A percentile compares a stretch with the other conserved stretches of the same genome.
phyloP scores from a whole-genome alignment of 2,329 filamentous ascomycete species.

The Aspergillus hiratsukae region DNA sequence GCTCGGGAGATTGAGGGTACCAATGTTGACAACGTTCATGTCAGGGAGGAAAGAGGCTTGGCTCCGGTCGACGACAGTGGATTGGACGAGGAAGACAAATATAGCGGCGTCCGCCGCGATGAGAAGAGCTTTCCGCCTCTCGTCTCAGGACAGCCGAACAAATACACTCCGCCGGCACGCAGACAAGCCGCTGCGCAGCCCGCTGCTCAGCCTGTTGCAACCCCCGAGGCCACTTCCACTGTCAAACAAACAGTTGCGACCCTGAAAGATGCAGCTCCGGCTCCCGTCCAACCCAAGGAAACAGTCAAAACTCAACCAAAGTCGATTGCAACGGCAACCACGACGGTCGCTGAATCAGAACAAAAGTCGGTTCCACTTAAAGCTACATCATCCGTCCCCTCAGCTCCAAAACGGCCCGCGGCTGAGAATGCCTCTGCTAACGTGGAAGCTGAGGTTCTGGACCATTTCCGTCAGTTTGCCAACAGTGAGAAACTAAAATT shows the following conservation, averaged over 20 bases:
- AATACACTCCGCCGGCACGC: constrained; percentile 87
- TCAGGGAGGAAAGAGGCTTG: constrained; percentile 83
- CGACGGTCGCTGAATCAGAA: constrained; percentile 21
- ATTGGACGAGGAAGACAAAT: constrained; percentile 89
- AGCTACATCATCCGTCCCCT: constrained; percentile 23
- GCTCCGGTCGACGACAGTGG: constrained; percentile 61
- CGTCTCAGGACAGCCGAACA: constrained; percentile 56
- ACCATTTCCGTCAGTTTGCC: constrained; percentile 62
- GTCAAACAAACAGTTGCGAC: constrained; percentile 83
- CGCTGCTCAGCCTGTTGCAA: constrained; percentile 66
- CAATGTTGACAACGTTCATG: constrained; percentile 69
- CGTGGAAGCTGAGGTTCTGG: constrained; percentile 57
- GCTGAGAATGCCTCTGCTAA: constrained; percentile 55
- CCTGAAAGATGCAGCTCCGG: constrained; percentile 40
- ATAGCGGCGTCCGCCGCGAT: constrained; percentile 84
- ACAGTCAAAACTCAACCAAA: constrained; percentile 16
- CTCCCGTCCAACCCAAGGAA: constrained; percentile 26
- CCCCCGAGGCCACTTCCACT: constrained; percentile 75
- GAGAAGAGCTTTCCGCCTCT: constrained; percentile 60
- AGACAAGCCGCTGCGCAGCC: constrained; percentile 71
- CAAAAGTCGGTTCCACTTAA: constrained; percentile 23
- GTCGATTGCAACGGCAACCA: constrained; percentile 17
- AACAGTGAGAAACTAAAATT: constrained; percentile 58
- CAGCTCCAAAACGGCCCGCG: constrained; percentile 32
- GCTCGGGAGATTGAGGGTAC: constrained; percentile 85